A percentile compares a stretch with the other conserved stretches of the same genome.
These are phyloP conservation scores for Begonia fuchsioides DNA, from an alignment of 306 rosid genomes.

Conservation along the genomic window DNA sequence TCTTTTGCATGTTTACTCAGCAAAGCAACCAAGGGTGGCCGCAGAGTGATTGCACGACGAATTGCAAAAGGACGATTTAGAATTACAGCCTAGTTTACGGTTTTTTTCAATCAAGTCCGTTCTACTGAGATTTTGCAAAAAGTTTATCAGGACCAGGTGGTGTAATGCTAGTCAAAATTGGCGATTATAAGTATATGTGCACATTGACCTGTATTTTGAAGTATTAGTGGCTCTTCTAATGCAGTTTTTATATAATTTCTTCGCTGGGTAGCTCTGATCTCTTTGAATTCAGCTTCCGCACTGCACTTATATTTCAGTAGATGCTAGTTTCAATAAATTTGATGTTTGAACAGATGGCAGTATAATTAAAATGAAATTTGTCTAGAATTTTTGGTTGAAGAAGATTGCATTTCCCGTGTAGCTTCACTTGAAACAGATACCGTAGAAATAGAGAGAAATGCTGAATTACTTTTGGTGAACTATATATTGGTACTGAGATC, in stretches of 20 bases:
- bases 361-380: background rate
- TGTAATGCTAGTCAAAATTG: background rate
- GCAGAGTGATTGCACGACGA: conserved; percentile 80
- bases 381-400: background rate
- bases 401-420: background rate
- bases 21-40: conserved; percentile 93
- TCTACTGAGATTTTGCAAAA: background rate
- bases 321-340: too few species aligned
- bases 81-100: conserved; percentile 57
- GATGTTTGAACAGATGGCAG: too few species aligned
- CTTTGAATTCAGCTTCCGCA: too few species aligned
- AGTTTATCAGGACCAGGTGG: background rate
- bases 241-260: too few species aligned
- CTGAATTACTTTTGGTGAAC: too few species aligned
- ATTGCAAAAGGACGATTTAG: conserved; percentile 79
- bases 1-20: conserved; percentile 35
- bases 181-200: background rate
- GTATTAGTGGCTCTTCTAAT: too few species aligned
- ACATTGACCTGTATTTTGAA: background rate
- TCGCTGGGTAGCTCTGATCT: too few species aligned
- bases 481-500: too few species aligned
- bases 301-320: too few species aligned
- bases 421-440: background rate
- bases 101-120: conserved; percentile 7
- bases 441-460: background rate